Evolutionary conservation across 352 stramenopile species (phyloP), one percentile per base, ranked within the genome.

Genomic region (Salisapilia sapeloensis): DNA sequence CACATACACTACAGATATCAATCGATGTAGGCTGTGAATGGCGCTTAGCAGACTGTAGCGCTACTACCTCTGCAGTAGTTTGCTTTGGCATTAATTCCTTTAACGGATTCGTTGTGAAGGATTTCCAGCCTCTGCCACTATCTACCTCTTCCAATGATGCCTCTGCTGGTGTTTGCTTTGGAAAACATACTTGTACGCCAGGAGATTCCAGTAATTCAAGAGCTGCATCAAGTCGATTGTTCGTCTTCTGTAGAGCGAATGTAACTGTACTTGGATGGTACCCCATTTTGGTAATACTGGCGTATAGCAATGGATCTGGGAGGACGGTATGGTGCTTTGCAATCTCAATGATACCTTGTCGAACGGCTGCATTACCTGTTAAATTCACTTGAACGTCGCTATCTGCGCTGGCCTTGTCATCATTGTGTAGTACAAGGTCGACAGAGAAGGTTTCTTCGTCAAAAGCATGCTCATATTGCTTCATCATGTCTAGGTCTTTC

Each of bases 401-500:
- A 4, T 50, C 47, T 3, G 44, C 35, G 27, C 53, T 36, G 20
- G 56, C 70, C 16, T 30, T 19, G 35, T 33, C 77, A 21, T 54
- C 57, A 7, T 78, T 67, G 20, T 82, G 67, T 29, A 90, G 46
- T 15, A 85, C 55, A 8, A 90, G 55, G 37, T 90, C 74, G 24
- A 86, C 48, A 2, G 60, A 82, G 34, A 90, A 90, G 4, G 74
- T 46, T 6, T 85, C 69, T 16, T 83, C 66, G 29, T 82, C 71
- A 45, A 90, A 90, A 8, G 59, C 70, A 29, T 80, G 54, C 24
- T 85, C 69, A 38, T 86, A 90, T 35, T 85, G 67, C 39, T 85
- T 85, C 62, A 85, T 84, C 36, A 90, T 46, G 34, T 90, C 74
- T 4, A 90, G 34, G 33, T 81, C 55, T 9, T 47, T 38, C 43